Conservation (phyloP, 305 asterid species). For the Ilex paraguariensis region DNA sequence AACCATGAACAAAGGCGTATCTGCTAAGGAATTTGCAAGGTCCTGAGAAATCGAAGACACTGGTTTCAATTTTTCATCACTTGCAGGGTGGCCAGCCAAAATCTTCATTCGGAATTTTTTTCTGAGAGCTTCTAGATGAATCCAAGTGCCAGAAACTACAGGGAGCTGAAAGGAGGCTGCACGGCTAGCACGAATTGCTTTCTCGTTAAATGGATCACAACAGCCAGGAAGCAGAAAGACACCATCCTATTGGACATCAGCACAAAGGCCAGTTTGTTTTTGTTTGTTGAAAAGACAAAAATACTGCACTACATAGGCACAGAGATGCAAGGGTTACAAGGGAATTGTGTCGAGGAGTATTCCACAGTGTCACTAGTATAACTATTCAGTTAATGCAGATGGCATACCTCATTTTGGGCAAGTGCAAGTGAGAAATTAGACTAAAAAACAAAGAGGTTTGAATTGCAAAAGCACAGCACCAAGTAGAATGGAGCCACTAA, state of each 20-base stretch:
- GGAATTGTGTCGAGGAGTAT: too few species aligned
- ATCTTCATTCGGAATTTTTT: slow-evolving; percentile 52
- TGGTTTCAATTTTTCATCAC: slow-evolving; percentile 20
- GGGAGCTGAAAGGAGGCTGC: slow-evolving; percentile 95
- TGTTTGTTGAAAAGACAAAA: background rate
- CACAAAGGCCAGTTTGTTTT: background rate
- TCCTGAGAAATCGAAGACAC: slow-evolving; percentile 41
- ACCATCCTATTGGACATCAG: slow-evolving; percentile 50
- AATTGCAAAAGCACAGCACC: too few species aligned
- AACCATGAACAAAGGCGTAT: slow-evolving; percentile 56
- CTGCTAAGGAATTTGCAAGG: slow-evolving; percentile 48
- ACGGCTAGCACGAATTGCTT: slow-evolving; percentile 78
- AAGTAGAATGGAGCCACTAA: too few species aligned
- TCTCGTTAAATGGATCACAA: slow-evolving; percentile 97
- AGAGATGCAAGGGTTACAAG: too few species aligned
- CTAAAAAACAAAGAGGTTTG: too few species aligned
- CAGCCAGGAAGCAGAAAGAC: slow-evolving; percentile 84
- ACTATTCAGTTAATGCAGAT: too few species aligned
- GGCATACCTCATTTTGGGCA: too few species aligned
- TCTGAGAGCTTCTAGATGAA: slow-evolving; percentile 36
- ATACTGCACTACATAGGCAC: background rate
- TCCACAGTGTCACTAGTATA: too few species aligned
- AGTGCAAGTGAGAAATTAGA: too few species aligned
- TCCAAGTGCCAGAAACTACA: slow-evolving; percentile 72
- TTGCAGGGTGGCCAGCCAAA: slow-evolving; percentile 83